Conservation (phyloP, 2,329 filamentous ascomycete genomes). For the Fusarium keratoplasticum region DNA sequence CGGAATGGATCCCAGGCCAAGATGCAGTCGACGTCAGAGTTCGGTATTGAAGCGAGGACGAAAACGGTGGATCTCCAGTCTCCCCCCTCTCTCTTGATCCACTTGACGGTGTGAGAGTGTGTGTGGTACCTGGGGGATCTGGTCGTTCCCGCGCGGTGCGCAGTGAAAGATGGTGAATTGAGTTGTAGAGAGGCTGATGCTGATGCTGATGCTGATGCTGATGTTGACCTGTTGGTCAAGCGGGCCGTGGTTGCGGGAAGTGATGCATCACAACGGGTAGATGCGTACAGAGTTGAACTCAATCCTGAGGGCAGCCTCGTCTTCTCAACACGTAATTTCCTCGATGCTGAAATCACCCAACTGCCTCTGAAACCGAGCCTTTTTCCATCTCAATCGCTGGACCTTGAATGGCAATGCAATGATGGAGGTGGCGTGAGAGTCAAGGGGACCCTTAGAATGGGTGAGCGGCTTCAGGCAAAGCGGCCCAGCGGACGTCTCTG, state of each 20-base stretch:
- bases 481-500: conserved; percentile 14
- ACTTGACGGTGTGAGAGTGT: conserved; percentile 14
- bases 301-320: neutral
- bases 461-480: conserved; percentile 15
- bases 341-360: neutral
- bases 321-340: neutral
- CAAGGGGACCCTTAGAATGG: conserved; percentile 10
- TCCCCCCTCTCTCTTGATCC: conserved; percentile 8
- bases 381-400: neutral
- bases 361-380: neutral
- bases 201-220: neutral
- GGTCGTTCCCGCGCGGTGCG: conserved; percentile 7
- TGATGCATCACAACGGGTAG: neutral
- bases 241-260: neutral
- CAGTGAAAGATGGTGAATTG: neutral
- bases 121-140: conserved; percentile 15
- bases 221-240: neutral
- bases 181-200: neutral
- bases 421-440: conserved; percentile 15
- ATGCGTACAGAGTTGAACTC: neutral
- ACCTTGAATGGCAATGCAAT: neutral
- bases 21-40: conserved; percentile 35
- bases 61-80: conserved; percentile 23
- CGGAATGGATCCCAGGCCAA: neutral
- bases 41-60: conserved; percentile 12